phyloP scores from a whole-genome alignment of 1,139 yeast species.

The Blastobotrys malaysiensis region DNA sequence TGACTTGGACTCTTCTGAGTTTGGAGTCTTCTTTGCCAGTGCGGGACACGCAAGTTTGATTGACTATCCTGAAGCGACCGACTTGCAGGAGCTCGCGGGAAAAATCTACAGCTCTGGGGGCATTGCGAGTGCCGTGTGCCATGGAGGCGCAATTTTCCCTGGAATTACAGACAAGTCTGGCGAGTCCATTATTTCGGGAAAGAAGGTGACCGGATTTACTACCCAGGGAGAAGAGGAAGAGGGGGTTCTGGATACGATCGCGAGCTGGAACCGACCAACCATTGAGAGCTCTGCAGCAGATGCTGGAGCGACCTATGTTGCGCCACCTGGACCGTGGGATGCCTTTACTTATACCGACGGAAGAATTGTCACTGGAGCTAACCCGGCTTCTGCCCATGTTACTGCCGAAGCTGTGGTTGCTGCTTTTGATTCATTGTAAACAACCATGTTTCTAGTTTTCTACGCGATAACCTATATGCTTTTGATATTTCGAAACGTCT shows the following conservation, averaged over 20 bases:
- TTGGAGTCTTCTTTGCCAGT: conserved; percentile 51
- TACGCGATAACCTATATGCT: too few species aligned
- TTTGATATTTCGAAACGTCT: too few species aligned
- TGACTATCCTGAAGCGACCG: conserved; percentile 50
- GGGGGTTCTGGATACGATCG: conserved; percentile 37
- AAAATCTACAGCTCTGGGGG: conserved; percentile 48
- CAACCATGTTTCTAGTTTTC: too few species aligned
- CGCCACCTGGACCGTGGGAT: conserved; percentile 50
- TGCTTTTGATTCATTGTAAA: conserved; percentile 8
- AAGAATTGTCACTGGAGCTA: conserved; percentile 54
- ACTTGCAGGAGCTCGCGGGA: conserved; percentile 43
- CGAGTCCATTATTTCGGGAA: conserved; percentile 45
- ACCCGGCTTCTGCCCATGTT: conserved; percentile 55
- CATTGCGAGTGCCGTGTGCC: conserved; percentile 61
- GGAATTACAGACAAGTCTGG: conserved; percentile 44
- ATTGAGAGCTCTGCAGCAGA: conserved; percentile 36
- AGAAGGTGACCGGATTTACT: conserved; percentile 56
- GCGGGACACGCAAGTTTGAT: conserved; percentile 62
- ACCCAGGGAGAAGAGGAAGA: conserved; percentile 46
- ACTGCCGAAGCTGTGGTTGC: conserved; percentile 39
- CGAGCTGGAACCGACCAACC: conserved; percentile 31
- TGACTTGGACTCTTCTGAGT: conserved; percentile 39
- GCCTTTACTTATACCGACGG: conserved; percentile 49
- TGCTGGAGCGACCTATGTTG: conserved; percentile 42
- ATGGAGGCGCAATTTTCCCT: conserved; percentile 55